phyloP scores from a whole-genome alignment of 1,139 yeast species.

The Kurtzmaniella quercitrusa region DNA sequence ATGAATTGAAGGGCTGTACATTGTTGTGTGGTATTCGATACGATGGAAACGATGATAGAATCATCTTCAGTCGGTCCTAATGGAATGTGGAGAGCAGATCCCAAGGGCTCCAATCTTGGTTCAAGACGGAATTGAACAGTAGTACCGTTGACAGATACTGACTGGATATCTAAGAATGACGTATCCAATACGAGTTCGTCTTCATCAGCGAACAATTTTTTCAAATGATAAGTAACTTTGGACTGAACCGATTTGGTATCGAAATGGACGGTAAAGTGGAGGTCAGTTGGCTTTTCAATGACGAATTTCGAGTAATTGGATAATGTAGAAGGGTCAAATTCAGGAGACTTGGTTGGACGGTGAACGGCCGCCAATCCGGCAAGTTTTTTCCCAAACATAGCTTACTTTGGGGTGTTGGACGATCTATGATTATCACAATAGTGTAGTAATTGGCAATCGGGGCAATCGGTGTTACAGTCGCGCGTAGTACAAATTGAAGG shows the following conservation, averaged over 20 bases:
- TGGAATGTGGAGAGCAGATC: constrained; percentile 52
- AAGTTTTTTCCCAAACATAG: constrained; percentile 3
- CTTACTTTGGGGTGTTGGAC: background rate
- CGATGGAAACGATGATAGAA: constrained; percentile 34
- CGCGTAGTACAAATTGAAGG: too few relatives aligned
- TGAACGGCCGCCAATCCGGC: constrained; percentile 1
- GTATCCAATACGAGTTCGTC: constrained; percentile 57
- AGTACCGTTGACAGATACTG: constrained; percentile 42
- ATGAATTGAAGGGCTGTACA: constrained; percentile 90
- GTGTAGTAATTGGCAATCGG: too few relatives aligned
- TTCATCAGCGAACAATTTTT: constrained; percentile 16
- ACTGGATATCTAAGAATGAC: constrained; percentile 52
- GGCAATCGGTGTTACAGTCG: too few relatives aligned
- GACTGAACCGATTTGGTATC: constrained; percentile 51
- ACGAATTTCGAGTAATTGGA: constrained; percentile 33
- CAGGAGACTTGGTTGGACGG: constrained; percentile 48
- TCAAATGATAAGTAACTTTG: constrained; percentile 45
- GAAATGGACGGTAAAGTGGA: constrained; percentile 57
- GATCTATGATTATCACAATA: too few relatives aligned
- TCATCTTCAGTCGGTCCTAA: constrained; percentile 12
- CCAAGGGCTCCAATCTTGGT: constrained; percentile 59
- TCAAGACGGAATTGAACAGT: constrained; percentile 32
- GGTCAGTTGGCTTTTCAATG: constrained; percentile 36
- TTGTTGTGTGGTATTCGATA: constrained; percentile 61
- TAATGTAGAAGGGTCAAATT: constrained; percentile 40